Evolutionary conservation across 2,329 filamentous ascomycete species (phyloP).

Genomic region (Hypocreales sp.): DNA sequence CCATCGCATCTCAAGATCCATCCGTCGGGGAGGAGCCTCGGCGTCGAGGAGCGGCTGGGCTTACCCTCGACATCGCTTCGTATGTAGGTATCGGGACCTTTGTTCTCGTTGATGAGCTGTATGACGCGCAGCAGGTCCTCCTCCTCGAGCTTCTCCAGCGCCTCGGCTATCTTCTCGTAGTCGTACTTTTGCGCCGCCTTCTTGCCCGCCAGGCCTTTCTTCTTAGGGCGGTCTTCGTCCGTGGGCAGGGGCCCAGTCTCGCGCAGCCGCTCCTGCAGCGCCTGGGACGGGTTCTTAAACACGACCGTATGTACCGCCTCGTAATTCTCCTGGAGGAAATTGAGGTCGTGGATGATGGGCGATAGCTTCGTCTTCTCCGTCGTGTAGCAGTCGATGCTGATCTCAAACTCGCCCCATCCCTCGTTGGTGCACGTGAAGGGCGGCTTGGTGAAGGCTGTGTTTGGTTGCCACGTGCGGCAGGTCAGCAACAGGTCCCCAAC

Average conservation of each 20-base stretch:
- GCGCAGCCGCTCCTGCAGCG: slow-evolving; percentile 62
- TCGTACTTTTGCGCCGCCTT: slow-evolving; percentile 65
- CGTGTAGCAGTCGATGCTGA: slow-evolving; percentile 69
- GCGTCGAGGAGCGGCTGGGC: too few species aligned
- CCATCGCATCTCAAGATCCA: slow-evolving; percentile 10
- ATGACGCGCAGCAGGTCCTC: slow-evolving; percentile 91
- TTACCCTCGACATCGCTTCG: slow-evolving; percentile 93
- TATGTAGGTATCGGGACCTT: slow-evolving; percentile 84
- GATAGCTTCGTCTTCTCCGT: slow-evolving; percentile 76
- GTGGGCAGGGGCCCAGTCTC: slow-evolving; percentile 77
- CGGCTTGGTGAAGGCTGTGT: slow-evolving; percentile 58
- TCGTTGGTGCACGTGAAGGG: slow-evolving; percentile 87
- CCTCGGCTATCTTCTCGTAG: slow-evolving; percentile 94
- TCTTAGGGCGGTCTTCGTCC: slow-evolving; percentile 46
- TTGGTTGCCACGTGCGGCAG: not conserved
- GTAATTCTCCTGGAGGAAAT: slow-evolving; percentile 72
- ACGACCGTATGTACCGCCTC: slow-evolving; percentile 66
- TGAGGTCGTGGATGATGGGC: slow-evolving; percentile 69
- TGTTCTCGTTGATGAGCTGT: slow-evolving; percentile 96
- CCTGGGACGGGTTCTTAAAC: slow-evolving; percentile 87
- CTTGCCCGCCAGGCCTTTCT: slow-evolving; percentile 51
- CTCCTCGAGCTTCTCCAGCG: slow-evolving; percentile 74
- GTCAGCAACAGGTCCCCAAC: not conserved
- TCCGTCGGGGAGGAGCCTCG: too few species aligned
- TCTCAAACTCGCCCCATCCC: slow-evolving; percentile 98